Evolutionary conservation across 139 green algal genomes (phyloP), one percentile per base, ranked within the genome.

Genomic region (Chlorella ohadii): DNA sequence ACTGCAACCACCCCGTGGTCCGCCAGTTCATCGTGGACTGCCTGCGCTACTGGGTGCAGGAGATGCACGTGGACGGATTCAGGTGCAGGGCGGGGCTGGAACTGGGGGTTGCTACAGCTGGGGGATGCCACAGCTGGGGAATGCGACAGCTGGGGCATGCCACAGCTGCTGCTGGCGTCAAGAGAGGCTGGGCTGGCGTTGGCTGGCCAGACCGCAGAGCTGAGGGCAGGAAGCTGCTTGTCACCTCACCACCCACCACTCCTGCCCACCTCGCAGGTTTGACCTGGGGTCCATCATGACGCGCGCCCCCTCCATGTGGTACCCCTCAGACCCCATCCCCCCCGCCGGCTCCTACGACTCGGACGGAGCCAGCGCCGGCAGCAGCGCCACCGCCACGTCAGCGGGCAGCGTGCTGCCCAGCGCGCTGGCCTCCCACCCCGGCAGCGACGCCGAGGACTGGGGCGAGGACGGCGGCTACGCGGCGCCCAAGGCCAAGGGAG

Each of bases 271-370:
- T 33, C 88, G 80, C 89, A 89, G 95, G 44, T 99, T 99, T 87
- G 97, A 99, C 90, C 92, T 99, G 55, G 97, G 92, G 0, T 96
- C 94, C 82, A 99, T 99, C 88, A 86, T 99, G 55, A 99, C 97
- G 0, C 91, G 97, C 33, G 94, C 96, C 20, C 94, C 91, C 86
- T 95, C 89, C 61, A 87, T 91, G 17, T 98, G 95, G 94, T 91
- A 97, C 83, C 86, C 86, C 1, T 55, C 83, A 22, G 66, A 88
- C 22, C 81, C 41, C 38, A 63, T 86, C 19, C 64, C 82, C 20
- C 41, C 72, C n/a, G 36, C 59, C 27, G 38, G 19, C 28, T 59
- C 57, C 12, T 59, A 59, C 51, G 51, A 59, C 51, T 59, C 51
- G 51, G 51, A 59, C 51, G 51, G 51, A 19, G 51, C 51, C 51